Evolutionary conservation across 2,329 filamentous ascomycete genomes (phyloP), one percentile per base, ranked within the genome.

Genomic region (Celoporthe dispersa): DNA sequence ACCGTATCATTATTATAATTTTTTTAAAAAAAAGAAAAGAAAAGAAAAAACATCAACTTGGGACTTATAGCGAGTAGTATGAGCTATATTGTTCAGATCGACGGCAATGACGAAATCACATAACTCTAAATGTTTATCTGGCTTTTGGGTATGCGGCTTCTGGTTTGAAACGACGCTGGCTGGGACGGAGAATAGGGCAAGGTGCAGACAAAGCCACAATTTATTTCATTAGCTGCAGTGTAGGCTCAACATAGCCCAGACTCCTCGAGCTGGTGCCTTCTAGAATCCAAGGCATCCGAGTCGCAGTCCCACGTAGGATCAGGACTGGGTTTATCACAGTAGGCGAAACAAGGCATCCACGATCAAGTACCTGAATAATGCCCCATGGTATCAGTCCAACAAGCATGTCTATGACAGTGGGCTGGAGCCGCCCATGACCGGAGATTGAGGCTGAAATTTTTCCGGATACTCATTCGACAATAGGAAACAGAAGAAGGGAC

Each of bases 351-450:
- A 28, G 25, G 7, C 19, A 48, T 28, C n/a, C 22, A n/a, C 16
- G 4, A 31, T 31, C 25, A 33, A 57, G 25, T 8, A 7, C 53
- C 1, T 28, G n/a, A n/a, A n/a, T n/a, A 55, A 6, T 55, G 51
- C n/a, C n/a, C 19, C 51, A 55, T 31, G 25, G 25, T 2, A 8
- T 7, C 16, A 31, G 3, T 16, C 6, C 5, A 57, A 57, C 53
- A 57, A 57, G 53, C 53, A 57, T 57, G 33, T 57, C 6, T 57
- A 57, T 31, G 53, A 57, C 19, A 19, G 53, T 57, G 53, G 28
- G 53, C 28, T 33, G 53, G 53, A 7, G 11, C 5, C 14, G 28
- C 14, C 5, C 48, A 8, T 22, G 11, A 9, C 31, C 53, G 53
- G 53, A 57, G 53, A 57, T 57, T 57, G 53, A 57, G 25, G 53